These are phyloP conservation scores for Gliomastix tumulicola DNA, from an alignment of 2,329 filamentous ascomycete species.

Conservation along the genomic window DNA sequence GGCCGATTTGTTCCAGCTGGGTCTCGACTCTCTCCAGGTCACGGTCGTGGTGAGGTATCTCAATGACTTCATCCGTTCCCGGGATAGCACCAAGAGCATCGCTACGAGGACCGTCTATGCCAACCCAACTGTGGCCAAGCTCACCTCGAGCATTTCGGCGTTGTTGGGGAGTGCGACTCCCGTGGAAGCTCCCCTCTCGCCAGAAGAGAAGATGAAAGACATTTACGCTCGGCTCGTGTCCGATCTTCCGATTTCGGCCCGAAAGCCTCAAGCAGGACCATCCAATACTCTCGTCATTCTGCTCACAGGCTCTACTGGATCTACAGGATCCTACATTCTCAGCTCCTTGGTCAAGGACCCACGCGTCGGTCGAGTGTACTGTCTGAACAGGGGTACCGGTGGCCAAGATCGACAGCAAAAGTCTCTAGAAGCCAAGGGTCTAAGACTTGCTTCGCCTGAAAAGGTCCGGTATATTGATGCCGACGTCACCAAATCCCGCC, in stretches of 20 bases:
- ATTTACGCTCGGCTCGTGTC: constrained; percentile 19
- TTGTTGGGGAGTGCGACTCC: no score
- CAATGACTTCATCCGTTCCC: no score
- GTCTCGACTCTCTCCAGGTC: constrained; percentile 25
- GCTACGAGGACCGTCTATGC: neutral
- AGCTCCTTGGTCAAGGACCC: constrained; percentile 17
- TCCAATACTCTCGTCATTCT: constrained; percentile 52
- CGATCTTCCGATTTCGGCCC: constrained; percentile 11
- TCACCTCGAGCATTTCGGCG: no score
- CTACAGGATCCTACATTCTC: constrained; percentile 71
- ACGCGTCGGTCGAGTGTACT: constrained; percentile 9
- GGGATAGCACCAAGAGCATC: no score
- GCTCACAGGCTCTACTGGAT: constrained; percentile 82
- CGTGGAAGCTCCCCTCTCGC: no score
- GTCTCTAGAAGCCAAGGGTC: neutral
- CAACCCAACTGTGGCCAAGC: no score
- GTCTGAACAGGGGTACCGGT: constrained; percentile 15
- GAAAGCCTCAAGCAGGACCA: constrained; percentile 8
- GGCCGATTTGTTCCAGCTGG: constrained; percentile 17
- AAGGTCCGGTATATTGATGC: constrained; percentile 6
- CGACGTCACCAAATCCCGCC: constrained; percentile 1
- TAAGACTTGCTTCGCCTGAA: neutral
- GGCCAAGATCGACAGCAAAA: neutral
- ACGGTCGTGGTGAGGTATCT: no score
- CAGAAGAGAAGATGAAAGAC: constrained; percentile 4